phyloP scores from a whole-genome alignment of 2,329 filamentous ascomycete species.

The Hypoxylon sp. region DNA sequence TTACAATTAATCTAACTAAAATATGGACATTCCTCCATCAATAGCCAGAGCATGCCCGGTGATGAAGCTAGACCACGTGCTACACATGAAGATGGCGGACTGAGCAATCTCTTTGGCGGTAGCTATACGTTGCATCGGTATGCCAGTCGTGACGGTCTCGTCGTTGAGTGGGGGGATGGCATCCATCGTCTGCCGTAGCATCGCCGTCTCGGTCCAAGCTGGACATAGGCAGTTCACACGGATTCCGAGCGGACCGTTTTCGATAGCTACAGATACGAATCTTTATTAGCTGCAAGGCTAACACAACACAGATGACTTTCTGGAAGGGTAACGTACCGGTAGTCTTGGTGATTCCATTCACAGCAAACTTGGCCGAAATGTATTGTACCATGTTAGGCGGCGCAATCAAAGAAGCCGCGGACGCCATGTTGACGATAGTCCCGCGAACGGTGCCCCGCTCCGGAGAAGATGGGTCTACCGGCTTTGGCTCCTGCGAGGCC shows the following conservation, averaged over 20 bases:
- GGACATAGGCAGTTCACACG: conserved; percentile 34
- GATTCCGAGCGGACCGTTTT: conserved; percentile 12
- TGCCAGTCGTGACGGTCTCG: conserved; percentile 1
- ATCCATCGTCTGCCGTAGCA: conserved; percentile 5
- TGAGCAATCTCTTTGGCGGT: conserved; percentile 25
- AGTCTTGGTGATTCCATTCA: conserved; percentile 25
- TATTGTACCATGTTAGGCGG: conserved; percentile 21
- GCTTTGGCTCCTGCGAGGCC: conserved; percentile 24
- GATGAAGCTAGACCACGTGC: conserved; percentile 25
- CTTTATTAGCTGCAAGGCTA: too few relatives aligned
- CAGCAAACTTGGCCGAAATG: conserved; percentile 27
- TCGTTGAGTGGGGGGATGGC: neutral
- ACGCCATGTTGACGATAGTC: conserved; percentile 29
- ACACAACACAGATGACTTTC: neutral
- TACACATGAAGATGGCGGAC: conserved; percentile 20
- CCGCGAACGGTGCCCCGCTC: conserved; percentile 24
- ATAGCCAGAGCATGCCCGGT: conserved; percentile 12
- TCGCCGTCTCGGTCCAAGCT: conserved; percentile 24
- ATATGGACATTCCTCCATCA: conserved; percentile 21
- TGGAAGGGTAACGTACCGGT: conserved; percentile 20
- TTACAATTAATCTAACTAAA: neutral
- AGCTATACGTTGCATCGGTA: conserved; percentile 30
- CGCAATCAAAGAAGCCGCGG: conserved; percentile 6
- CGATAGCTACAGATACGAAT: too few relatives aligned
- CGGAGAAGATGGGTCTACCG: neutral